phyloP scores from a whole-genome alignment of 2,329 filamentous ascomycete species.

The Colletotrichum simmondsii region DNA sequence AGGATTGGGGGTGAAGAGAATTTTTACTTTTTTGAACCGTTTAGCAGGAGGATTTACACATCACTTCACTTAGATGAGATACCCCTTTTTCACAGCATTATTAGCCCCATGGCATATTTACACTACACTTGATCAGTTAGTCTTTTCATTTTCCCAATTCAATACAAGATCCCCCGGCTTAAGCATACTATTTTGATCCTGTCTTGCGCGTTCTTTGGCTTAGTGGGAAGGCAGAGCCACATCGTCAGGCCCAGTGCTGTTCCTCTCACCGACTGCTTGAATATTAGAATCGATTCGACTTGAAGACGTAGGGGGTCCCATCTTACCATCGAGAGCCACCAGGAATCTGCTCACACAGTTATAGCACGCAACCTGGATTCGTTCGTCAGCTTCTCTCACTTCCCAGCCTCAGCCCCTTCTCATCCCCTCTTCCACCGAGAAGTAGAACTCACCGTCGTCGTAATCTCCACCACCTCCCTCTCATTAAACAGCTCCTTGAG shows the following conservation, averaged over 20 bases:
- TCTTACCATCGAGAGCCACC: slow-evolving; percentile 81
- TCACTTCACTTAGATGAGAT: slow-evolving; percentile 52
- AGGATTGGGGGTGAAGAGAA: neutral
- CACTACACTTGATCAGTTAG: slow-evolving; percentile 1
- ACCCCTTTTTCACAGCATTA: slow-evolving; percentile 45
- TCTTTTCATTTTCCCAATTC: slow-evolving; percentile 6
- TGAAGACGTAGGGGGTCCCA: neutral
- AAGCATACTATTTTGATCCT: neutral
- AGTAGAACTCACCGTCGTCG: slow-evolving; percentile 69
- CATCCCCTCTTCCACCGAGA: neutral
- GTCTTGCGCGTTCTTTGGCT: slow-evolving; percentile 17
- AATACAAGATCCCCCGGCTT: neutral
- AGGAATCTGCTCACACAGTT: slow-evolving; percentile 88
- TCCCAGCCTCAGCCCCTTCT: neutral
- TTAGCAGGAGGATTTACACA: slow-evolving; percentile 25
- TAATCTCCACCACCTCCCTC: slow-evolving; percentile 83
- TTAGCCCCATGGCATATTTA: slow-evolving; percentile 16
- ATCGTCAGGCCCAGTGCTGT: slow-evolving; percentile 60
- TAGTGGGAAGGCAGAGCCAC: slow-evolving; percentile 46
- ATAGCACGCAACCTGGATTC: slow-evolving; percentile 71
- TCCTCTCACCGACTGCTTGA: slow-evolving; percentile 65
- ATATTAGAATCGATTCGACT: slow-evolving; percentile 39
- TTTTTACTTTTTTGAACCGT: neutral
- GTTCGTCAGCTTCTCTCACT: slow-evolving; percentile 36
- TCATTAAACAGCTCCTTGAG: slow-evolving; percentile 73